A percentile compares a stretch with the other conserved stretches of the same genome.
Conservation (phyloP, 352 stramenopile species). For the Paralagenidium karlingii region DNA sequence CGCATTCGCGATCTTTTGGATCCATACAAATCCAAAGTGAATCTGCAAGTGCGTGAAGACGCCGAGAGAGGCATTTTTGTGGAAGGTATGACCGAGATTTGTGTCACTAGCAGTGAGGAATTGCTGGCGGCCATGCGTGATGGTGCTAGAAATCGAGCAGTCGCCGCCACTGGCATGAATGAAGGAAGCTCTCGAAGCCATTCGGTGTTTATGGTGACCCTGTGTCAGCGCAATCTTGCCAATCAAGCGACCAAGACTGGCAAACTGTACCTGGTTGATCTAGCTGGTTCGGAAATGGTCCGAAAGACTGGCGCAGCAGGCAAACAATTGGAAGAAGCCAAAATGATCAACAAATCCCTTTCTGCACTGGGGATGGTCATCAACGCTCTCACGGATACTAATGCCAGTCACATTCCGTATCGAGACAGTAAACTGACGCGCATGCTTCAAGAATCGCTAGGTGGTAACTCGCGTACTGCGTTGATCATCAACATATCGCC, state of each 20-base stretch:
- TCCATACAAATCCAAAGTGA: conserved; percentile 84
- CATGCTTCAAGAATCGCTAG: conserved; percentile 88
- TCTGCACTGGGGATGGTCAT: conserved; percentile 91
- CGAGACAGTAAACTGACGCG: conserved; percentile 87
- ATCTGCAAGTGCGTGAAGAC: conserved; percentile 86
- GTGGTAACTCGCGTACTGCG: conserved; percentile 88
- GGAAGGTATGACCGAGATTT: conserved; percentile 88
- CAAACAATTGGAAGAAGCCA: conserved; percentile 89
- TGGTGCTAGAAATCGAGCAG: conserved; percentile 69
- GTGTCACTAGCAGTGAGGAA: conserved; percentile 86
- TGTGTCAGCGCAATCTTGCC: conserved; percentile 78
- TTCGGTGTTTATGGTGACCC: conserved; percentile 87
- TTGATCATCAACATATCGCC: conserved; percentile 90
- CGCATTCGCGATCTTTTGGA: conserved; percentile 88
- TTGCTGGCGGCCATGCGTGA: conserved; percentile 74
- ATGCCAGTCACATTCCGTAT: conserved; percentile 77
- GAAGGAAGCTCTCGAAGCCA: conserved; percentile 85
- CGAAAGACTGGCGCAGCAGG: conserved; percentile 86
- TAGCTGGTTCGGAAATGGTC: conserved; percentile 91
- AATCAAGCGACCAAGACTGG: conserved; percentile 81
- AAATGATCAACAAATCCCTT: conserved; percentile 95
- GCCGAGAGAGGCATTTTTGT: conserved; percentile 86
- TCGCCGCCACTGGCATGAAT: conserved; percentile 91
- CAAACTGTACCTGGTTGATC: conserved; percentile 90
- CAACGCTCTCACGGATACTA: conserved; percentile 84